phyloP scores from a whole-genome alignment of 2,329 filamentous ascomycete genomes.

The Xylariaceae sp. region DNA sequence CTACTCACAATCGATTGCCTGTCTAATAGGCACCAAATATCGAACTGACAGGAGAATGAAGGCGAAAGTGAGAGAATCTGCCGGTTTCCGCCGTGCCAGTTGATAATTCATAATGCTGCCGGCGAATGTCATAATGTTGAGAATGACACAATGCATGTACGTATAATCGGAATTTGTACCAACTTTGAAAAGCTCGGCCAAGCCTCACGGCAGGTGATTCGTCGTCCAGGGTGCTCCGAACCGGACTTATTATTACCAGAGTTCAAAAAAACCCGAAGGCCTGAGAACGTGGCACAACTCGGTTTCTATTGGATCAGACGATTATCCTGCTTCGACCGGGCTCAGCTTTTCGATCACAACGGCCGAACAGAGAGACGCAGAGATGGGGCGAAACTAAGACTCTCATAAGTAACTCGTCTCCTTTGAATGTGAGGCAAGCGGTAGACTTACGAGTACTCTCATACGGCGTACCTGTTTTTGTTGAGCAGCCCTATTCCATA shows the following conservation, averaged over 20 bases:
- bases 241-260: neutral
- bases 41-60: conserved; percentile 4
- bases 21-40: neutral
- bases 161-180: neutral
- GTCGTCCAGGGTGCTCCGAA: conserved; percentile 4
- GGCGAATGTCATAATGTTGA: neutral
- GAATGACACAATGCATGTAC: conserved; percentile 8
- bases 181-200: neutral
- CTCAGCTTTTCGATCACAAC: neutral
- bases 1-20: conserved; percentile 1
- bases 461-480: neutral
- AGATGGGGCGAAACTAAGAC: neutral
- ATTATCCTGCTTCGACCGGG: neutral
- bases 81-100: conserved; percentile 7
- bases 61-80: conserved; percentile 4
- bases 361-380: neutral
- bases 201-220: conserved; percentile 2
- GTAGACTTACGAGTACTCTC: neutral
- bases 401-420: neutral
- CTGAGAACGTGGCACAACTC: conserved; percentile 14
- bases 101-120: conserved; percentile 5
- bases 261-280: neutral
- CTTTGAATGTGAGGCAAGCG: neutral
- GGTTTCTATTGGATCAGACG: neutral
- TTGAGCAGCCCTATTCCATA: neutral